phyloP scores from a whole-genome alignment of 2,329 filamentous ascomycete species.

The Pseudocercospora crystallina region DNA sequence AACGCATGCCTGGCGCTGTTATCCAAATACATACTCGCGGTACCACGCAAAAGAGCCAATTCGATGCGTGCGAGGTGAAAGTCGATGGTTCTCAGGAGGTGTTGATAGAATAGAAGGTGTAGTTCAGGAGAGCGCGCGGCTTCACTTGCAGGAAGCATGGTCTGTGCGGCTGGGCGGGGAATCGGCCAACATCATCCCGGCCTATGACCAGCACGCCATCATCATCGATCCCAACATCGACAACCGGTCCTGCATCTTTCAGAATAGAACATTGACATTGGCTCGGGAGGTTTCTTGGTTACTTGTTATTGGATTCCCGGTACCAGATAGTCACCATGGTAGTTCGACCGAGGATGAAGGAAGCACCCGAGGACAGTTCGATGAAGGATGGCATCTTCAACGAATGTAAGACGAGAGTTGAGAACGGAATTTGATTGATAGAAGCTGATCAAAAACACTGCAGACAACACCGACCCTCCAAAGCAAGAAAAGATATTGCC shows the following conservation, averaged over 20 bases:
- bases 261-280: too few species aligned
- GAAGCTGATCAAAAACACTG: not conserved
- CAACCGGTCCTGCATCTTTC: too few species aligned
- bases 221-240: too few species aligned
- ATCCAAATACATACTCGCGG: slow-evolving; percentile 4
- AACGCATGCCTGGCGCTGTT: slow-evolving; percentile 2
- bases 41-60: slow-evolving; percentile 2
- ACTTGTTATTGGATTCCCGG: too few species aligned
- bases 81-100: slow-evolving; percentile 5
- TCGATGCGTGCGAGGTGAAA: slow-evolving; percentile 4
- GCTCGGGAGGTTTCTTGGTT: too few species aligned
- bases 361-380: slow-evolving; percentile 33
- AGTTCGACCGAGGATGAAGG: slow-evolving; percentile 10
- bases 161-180: too few species aligned
- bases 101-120: slow-evolving; percentile 4
- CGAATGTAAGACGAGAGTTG: slow-evolving; percentile 18
- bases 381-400: slow-evolving; percentile 38
- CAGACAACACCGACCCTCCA: slow-evolving; percentile 36
- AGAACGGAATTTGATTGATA: not conserved
- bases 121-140: slow-evolving; percentile 18
- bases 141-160: not conserved
- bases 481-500: slow-evolving; percentile 26
- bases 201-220: too few species aligned
- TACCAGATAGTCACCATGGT: slow-evolving; percentile 4
- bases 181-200: too few species aligned